Base-by-base conservation (phyloP, 1,284 basidiomycete species). In the Ganoderma lucidum region DNA sequence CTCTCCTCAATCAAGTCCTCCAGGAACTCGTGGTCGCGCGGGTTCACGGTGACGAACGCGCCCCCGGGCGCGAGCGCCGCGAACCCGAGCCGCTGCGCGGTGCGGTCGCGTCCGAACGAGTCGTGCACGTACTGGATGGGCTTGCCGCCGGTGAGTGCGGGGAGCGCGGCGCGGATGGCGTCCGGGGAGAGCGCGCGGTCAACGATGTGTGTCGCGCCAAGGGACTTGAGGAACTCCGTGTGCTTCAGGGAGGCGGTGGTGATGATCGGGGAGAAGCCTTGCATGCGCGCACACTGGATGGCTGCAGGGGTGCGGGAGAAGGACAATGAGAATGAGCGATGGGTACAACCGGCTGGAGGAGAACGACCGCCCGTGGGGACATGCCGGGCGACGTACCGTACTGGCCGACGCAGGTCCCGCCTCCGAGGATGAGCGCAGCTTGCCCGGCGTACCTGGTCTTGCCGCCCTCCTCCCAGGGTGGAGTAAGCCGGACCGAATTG, bases 201-300 rank as follows among this genome's bases (percentile, higher is more conserved):
- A 73, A 75, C 23, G 42, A 75, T 68, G 55, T 77, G 75, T n/a
- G 68, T 72, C 70, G 76, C 71, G 6, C 75, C 75, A 28, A 75
- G 75, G 1, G 75, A 71, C 69, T 78, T 80, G 80, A 72, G 65
- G 51, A 85, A 85, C 6, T 85, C 78, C 1, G 79, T 79, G 73
- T 88, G 83, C 67, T 82, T 80, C 12, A 78, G 69, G 9, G 86
- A 87, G 6, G 85, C 79, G 4, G 85, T 86, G 2, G 83, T 79
- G 71, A 87, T 81, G 69, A 87, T 84, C 5, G 81, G 82, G 2
- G 80, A 81, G 76, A 87, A 86, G 0, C 86, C 85, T 0, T 85
- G 82, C 14, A 85, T 72, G 62, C 79, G 81, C 15, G 83, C 83
- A 19, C 86, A 75, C 74, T 88, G 86, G 39, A 86, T 80, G 2